Percentiles rank a stretch among this genome's conserved stretches.
Evolutionary conservation across 257 asterid species (phyloP).

Genomic region (Penstemon barbatus): DNA sequence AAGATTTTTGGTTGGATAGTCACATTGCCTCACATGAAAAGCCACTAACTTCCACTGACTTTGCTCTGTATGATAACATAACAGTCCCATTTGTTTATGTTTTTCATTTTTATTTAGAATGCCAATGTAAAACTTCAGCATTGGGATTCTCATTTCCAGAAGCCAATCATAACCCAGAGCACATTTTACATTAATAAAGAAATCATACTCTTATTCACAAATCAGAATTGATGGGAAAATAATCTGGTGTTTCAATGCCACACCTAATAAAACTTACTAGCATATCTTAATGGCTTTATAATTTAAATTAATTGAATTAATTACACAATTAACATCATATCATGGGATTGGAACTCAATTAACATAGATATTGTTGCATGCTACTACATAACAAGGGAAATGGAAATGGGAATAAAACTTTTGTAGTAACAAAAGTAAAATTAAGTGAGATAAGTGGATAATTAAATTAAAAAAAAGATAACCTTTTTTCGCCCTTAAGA

Average conservation of each 20-base stretch:
- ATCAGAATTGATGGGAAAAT: neutral
- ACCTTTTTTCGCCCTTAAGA: slow-evolving; percentile 47
- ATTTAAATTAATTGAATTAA: no score
- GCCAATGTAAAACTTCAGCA: slow-evolving; percentile 32
- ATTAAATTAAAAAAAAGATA: slow-evolving; percentile 17
- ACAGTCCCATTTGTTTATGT: slow-evolving; percentile 34
- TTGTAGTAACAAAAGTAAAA: neutral
- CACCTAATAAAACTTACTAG: no score
- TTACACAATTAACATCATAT: slow-evolving; percentile 17
- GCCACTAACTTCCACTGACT: slow-evolving; percentile 54
- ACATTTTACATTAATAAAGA: no score
- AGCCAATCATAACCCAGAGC: slow-evolving; percentile 27
- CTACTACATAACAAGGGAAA: neutral
- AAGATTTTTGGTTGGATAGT: slow-evolving; percentile 22
- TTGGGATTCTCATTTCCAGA: slow-evolving; percentile 64
- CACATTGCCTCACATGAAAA: slow-evolving; percentile 50
- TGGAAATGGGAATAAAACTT: neutral
- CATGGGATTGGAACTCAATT: neutral
- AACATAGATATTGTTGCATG: no score
- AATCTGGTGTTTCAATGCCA: slow-evolving; percentile 3
- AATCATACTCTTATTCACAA: neutral
- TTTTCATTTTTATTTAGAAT: slow-evolving; percentile 28
- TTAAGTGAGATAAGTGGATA: neutral
- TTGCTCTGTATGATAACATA: slow-evolving; percentile 45
- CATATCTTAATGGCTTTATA: no score